Base-by-base conservation (phyloP, 306 rosid genomes). In the Delonix regia region DNA sequence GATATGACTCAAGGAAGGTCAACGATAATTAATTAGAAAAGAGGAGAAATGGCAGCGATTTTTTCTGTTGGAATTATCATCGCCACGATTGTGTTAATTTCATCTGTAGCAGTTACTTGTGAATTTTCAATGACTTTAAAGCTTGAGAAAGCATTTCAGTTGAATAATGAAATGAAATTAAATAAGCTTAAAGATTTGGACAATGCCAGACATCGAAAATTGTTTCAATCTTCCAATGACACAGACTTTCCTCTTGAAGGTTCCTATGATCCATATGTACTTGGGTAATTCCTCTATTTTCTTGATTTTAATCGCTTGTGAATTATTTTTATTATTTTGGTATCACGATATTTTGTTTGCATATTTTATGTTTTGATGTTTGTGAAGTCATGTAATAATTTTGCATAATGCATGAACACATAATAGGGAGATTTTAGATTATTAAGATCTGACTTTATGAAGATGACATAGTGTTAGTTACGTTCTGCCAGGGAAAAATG, bases 81-180 rank as follows among this genome's bases (percentile, higher is more conserved):
- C 60, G 85, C 83, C 71, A 74, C 80, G 69, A 63, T 55, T 18
- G 76, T 16, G 9, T 10, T 95, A 18, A 63, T 84, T 66, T 66
- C 12, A 25, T 80, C 78, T 38, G 82, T 74, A 36, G 75, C 19
- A 55, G 85, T 67, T 9, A 27, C 64, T 0, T 63, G 69, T 30
- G 80, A 66, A 5, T 86, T 90, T 34, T 93, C 91, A 83, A 71
- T 86, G 15, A 81, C 86, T 16, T 78, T 95, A 47, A 59, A 71
- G 48, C 88, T 95, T 44, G 96, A 95, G 80, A 86, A 98, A 80
- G 91, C 92, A n/a, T 91, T 91, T 73, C 98, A 97, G 52, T 18
- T 83, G 1, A 86, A 83, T 77, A 86, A 88, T 15, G 85, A 87
- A 14, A 84, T 90, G 24, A 89, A 91, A 27, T 41, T 91, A 88